Base-by-base conservation (phyloP, 306 rosid genomes). In the Nissolia schottii region DNA sequence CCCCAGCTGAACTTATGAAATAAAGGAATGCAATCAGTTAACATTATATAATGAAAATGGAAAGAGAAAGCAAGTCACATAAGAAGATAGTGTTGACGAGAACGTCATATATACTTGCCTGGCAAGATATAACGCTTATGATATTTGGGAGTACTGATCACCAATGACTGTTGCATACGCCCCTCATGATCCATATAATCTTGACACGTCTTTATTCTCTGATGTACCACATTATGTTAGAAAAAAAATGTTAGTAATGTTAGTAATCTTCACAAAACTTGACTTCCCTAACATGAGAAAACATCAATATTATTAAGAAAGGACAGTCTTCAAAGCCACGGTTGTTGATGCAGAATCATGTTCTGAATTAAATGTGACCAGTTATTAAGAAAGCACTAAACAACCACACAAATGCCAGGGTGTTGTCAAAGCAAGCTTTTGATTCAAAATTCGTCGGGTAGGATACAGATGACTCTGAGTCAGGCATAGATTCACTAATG, bases 121-220 rank as follows among this genome's bases (percentile, higher is more conserved):
- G 97, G 99, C 78, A 95, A 82, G 64, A 89, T 75, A 82, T 89
- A 95, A 6, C 90, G 96, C 83, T 95, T 95, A 48, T 82, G 92
- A 81, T 89, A 90, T 82, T 81, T 95, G 0, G 99, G 99, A 50
- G 99, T 89, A 64, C 80, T 82, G 67, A 95, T 92, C 82, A 87
- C 86, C 64, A 79, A 63, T 31, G 97, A 89, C 73, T 92, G 99
- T 70, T 95, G 96, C 64, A 90, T 71, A 79, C 82, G 79, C 31
- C 97, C 99, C 73, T 83, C 89, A 2, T 89, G 97, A 83, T 87
- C 96, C 51, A 87, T 88, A 71, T 68, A 85, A 62, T 86, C 90
- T 80, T 84, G 97, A 86, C 97, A 95, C 0, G 93, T 92, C 85
- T 78, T 87, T 65, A 92, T 77, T 85, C 99, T 88, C 99, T 92